Evolutionary conservation across 2,329 filamentous ascomycete genomes (phyloP), one percentile per base, ranked within the genome.

Genomic region (Dactylellina haptotyla): DNA sequence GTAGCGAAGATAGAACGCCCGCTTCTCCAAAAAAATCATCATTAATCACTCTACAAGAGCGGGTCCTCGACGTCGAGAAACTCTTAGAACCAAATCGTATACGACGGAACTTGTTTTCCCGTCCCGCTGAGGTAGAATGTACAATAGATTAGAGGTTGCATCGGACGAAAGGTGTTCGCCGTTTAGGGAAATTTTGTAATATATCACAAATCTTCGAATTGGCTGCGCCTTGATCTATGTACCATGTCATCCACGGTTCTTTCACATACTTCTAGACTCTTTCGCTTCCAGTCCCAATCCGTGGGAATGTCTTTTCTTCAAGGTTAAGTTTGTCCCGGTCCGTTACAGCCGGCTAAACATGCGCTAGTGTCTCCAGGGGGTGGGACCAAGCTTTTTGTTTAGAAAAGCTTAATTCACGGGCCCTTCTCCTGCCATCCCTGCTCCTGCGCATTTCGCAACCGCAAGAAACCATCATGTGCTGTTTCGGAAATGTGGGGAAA

Each of bases 391-490:
- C 25, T 45, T 28, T 43, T 10, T 53, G 46, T 63, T 37, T 45
- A 43, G 26, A 28, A 63, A 63, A 54, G 59, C 59, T 63, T 63
- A 54, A 53, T 63, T 45, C 4, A 23, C n/a, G 26, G 48, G 34
- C 48, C 37, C 23, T 23, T 30, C 6, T 46, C 37, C n/a, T 4
- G 6, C 4, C 8, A 9, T 9, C 39, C 8, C 4, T 43, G 39
- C 39, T 10, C 8, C 39, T 18, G 39, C 34, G 32, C 32, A 34
- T 39, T 50, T 32, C 23, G 43, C 30, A 62, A 14, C 18, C 41
- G 18, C n/a, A n/a, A n/a, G 4, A 20, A 20, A 53, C 25, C 16
- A 43, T 45, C 39, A 23, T 63, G 34, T 63, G 59, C 14, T 34
- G 6, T 6, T 34, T 34, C 14, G 46, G 18, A 43, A 63, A 41